Evolutionary conservation across 306 rosid species (phyloP), one percentile per base, ranked within the genome.

Genomic region (Vachellia collinsii): DNA sequence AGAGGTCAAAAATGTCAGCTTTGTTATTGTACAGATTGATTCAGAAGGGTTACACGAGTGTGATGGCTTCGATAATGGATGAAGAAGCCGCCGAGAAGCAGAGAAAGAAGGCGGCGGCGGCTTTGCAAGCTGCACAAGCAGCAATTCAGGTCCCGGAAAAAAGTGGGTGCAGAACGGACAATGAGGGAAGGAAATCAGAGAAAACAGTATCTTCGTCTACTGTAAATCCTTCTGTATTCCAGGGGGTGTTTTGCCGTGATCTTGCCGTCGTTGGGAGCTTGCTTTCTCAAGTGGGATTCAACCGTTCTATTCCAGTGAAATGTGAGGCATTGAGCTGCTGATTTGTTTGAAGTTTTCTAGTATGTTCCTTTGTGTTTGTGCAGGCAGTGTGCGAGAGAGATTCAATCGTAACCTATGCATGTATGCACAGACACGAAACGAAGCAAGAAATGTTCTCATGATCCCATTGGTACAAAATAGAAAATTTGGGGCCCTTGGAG

Each of bases 201-300:
- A 50, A 48, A 25, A 63, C 74, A 1, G 58, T 85, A 34, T 72
- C 90, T 14, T 68, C 90, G 0, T 83, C 85, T 3, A 70, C 78
- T 6, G 77, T 77, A 0, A 85, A 82, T 53, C 72, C 85, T 0
- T 80, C 90, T 19, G 77, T 83, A 12, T 91, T 83, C 85, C 97
- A 95, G 74, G 98, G 98, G 0, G 98, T 91, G 62, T 95, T 95
- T 79, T 93, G 98, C 89, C 86, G 98, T 17, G 99, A 95, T 69
- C 79, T 93, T 19, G 80, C 97, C 0, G 91, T 82, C 38, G 99
- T 95, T 51, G 98, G 99, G 72, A 91, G 82, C 78, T 56, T 95
- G 85, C 90, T 95, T 17, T 88, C 98, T 1, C 98, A 90, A 68
- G 91, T 34, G 56, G 94, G 96, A 47, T 83, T 93, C 68, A 93